Evolutionary conservation across 2,329 filamentous ascomycete species (phyloP), one percentile per base, ranked within the genome.

Genomic region (Monosporascus sp.): DNA sequence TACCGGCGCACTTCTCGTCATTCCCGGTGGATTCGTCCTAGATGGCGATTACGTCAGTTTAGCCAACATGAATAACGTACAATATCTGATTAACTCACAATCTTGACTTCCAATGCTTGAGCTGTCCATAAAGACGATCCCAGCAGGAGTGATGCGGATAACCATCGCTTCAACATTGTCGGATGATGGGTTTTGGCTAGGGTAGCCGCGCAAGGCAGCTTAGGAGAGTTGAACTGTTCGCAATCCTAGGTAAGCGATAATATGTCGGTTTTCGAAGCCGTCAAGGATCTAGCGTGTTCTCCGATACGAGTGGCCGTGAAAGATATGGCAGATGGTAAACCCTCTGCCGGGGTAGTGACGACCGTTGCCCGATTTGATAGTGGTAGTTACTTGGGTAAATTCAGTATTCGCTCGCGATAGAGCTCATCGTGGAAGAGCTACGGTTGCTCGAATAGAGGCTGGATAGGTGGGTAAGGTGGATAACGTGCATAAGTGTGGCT

Each of bases 1-100:
- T 69, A 81, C 79, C 83, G 52, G 81, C 77, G 76, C 93, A 97
- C 82, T 87, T 83, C 75, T 96, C 89, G 66, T 85, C 80, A 66
- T 93, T 88, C 37, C 86, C 81, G 50, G 89, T 83, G 52, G 85
- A 83, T 68, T 94, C 80, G 70, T 90, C 87, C 89, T 95, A 58
- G 38, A 59, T 35, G 39, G 41, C 15, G 55, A 51, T 50, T 41
- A 44, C 50, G 47, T 60, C 49, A 59, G 60, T 48, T 45, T 49
- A 48, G 11, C 11, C 37, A 47, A 9, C 18, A 43, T 11, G 46
- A 11, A 11, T 20, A 22, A 50, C 22, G 51, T 51, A 49, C 38
- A 36, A 38, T 50, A 43, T 20, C 18, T 25, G 24, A 4, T 27
- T 25, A 37, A 63, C 76, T 47, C 72, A 86, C 82, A 68, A 87